Conservation (phyloP, 192 early-diverging fungal genomes). For the Podila clonocystis region DNA sequence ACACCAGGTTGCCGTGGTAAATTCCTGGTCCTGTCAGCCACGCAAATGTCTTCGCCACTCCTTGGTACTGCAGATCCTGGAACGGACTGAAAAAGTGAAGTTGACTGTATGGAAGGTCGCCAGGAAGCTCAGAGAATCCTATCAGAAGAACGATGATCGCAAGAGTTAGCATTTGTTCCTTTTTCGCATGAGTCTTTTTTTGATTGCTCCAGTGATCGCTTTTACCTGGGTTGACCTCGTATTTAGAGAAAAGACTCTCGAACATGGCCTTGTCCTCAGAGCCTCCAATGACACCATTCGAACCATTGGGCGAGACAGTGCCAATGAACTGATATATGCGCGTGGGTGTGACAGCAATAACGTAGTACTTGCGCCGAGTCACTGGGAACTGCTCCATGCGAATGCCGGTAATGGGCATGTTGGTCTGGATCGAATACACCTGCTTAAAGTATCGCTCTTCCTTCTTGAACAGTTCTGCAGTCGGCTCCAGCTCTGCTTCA, state of each 20-base stretch:
- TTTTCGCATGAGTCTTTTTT: not conserved
- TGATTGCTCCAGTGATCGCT: not conserved
- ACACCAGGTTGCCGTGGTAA: slow-evolving; percentile 84
- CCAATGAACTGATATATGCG: slow-evolving; percentile 96
- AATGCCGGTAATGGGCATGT: slow-evolving; percentile 81
- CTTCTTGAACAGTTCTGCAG: slow-evolving; percentile 84
- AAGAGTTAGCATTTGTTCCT: not conserved
- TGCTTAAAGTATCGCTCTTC: slow-evolving; percentile 84
- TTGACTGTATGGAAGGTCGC: slow-evolving; percentile 63
- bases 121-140: slow-evolving; percentile 70
- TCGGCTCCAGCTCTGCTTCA: slow-evolving; percentile 90
- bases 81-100: slow-evolving; percentile 77
- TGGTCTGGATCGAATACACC: slow-evolving; percentile 77
- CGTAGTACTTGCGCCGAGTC: slow-evolving; percentile 76
- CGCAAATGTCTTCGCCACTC: slow-evolving; percentile 81
- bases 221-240: slow-evolving; percentile 74
- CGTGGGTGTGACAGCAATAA: slow-evolving; percentile 83
- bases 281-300: slow-evolving; percentile 51
- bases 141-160: not conserved
- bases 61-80: slow-evolving; percentile 72
- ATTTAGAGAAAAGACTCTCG: slow-evolving; percentile 75
- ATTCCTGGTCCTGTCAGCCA: slow-evolving; percentile 94
- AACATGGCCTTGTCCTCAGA: slow-evolving; percentile 76
- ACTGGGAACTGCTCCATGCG: slow-evolving; percentile 85
- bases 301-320: slow-evolving; percentile 51